phyloP scores from a whole-genome alignment of 2,329 filamentous ascomycete species.

The Mariannaea sp. region DNA sequence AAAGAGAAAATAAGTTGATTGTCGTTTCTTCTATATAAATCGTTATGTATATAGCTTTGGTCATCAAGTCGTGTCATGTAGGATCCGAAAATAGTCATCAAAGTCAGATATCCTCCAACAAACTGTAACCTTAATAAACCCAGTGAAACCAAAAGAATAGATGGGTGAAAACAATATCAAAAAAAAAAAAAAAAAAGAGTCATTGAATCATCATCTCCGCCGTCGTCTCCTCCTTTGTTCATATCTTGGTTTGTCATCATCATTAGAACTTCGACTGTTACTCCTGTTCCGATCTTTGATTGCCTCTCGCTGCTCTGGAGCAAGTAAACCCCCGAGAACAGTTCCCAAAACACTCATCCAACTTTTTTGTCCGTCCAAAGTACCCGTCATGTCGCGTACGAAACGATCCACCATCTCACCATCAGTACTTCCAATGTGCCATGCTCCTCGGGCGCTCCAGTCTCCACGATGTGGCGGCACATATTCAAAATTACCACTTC shows the following conservation, averaged over 20 bases:
- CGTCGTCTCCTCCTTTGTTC: slow-evolving; percentile 20
- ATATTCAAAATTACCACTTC: slow-evolving; percentile 51
- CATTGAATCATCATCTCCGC: slow-evolving; percentile 33
- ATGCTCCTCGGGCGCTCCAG: slow-evolving; percentile 48
- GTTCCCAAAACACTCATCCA: slow-evolving; percentile 42
- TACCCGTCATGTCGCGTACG: slow-evolving; percentile 35
- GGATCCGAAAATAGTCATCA: slow-evolving; percentile 15
- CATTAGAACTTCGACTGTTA: slow-evolving; percentile 2
- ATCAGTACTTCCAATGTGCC: slow-evolving; percentile 53
- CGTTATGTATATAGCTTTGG: slow-evolving; percentile 33
- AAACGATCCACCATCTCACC: slow-evolving; percentile 46
- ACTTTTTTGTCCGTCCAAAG: slow-evolving; percentile 39
- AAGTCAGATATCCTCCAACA: too few relatives aligned
- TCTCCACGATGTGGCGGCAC: slow-evolving; percentile 40
- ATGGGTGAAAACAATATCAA: too few relatives aligned
- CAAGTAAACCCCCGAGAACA: slow-evolving; percentile 36
- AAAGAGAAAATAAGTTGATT: too few relatives aligned
- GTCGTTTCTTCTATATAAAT: slow-evolving; percentile 36
- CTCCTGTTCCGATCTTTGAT: slow-evolving; percentile 23
- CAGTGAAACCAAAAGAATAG: too few relatives aligned
- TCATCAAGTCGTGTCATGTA: slow-evolving; percentile 33
- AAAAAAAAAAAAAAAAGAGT: slow-evolving; percentile 21
- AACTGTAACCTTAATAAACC: too few relatives aligned
- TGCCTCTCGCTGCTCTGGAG: slow-evolving; percentile 10
- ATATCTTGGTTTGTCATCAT: slow-evolving; percentile 21